phyloP scores from a whole-genome alignment of 305 asterid genomes.

The Lippia alba region DNA sequence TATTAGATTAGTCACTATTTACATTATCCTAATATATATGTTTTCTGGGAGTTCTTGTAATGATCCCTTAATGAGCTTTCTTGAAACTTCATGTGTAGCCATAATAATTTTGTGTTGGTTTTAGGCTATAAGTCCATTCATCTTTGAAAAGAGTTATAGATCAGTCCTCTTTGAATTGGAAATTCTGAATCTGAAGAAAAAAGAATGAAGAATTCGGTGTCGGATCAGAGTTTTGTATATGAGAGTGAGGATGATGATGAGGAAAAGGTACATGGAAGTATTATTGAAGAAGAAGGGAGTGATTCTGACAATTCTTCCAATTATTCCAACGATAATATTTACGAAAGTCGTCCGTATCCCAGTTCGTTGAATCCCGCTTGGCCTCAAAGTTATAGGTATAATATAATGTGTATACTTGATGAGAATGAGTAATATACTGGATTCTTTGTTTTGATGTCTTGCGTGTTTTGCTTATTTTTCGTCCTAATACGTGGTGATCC shows the following conservation, averaged over 20 bases:
- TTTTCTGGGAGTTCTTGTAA: conserved; percentile 17
- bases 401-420: no score
- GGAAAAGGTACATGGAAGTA: conserved; percentile 45
- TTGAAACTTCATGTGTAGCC: conserved; percentile 28
- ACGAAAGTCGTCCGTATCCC: conserved; percentile 44
- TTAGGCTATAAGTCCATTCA: conserved; percentile 5
- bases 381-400: conserved; percentile 93
- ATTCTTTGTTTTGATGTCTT: neutral
- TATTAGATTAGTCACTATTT: neutral
- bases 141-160: neutral
- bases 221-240: conserved; percentile 59
- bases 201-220: conserved; percentile 58
- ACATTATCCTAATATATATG: neutral
- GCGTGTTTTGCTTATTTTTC: neutral
- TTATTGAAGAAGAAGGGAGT: conserved; percentile 65
- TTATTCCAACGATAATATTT: conserved; percentile 42
- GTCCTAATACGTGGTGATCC: neutral
- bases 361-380: conserved; percentile 59
- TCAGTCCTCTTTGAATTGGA: conserved; percentile 19
- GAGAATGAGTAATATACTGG: neutral
- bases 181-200: conserved; percentile 34
- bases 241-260: conserved; percentile 78
- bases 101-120: neutral
- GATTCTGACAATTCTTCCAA: conserved; percentile 56
- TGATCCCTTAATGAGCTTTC: conserved; percentile 21